Percentiles rank a stretch among this genome's conserved stretches.
Evolutionary conservation across 306 rosid genomes (phyloP).

Genomic region (Pyrus betulifolia): DNA sequence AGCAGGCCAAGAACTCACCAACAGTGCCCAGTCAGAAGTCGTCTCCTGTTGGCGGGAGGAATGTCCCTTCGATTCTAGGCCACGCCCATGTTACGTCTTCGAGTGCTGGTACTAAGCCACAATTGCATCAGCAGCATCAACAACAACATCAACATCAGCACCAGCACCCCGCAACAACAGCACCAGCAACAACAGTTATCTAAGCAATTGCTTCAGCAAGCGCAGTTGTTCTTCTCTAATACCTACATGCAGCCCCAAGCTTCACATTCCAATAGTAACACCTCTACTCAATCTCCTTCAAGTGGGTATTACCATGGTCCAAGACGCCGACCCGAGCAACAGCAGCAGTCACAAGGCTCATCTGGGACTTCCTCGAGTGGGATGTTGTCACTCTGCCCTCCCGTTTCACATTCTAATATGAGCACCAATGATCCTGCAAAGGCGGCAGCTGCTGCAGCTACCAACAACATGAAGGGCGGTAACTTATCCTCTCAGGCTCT

Average conservation of each 20-base stretch:
- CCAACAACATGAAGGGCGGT: slow-evolving; percentile 50
- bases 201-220: slow-evolving; percentile 58
- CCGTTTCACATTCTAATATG: slow-evolving; percentile 23
- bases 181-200: slow-evolving; percentile 28
- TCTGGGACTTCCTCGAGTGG: slow-evolving; percentile 53
- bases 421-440: slow-evolving; percentile 46
- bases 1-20: slow-evolving; percentile 58
- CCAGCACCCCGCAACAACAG: slow-evolving; percentile 23
- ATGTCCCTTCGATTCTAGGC: slow-evolving; percentile 64
- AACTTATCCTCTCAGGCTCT: slow-evolving; percentile 48
- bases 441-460: slow-evolving; percentile 35
- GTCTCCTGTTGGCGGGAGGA: slow-evolving; percentile 79
- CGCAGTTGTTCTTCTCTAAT: slow-evolving; percentile 49
- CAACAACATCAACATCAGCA: slow-evolving; percentile 11
- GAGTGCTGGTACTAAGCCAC: slow-evolving; percentile 40
- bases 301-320: slow-evolving; percentile 40
- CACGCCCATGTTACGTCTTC: slow-evolving; percentile 53
- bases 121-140: slow-evolving; percentile 18
- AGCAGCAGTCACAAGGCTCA: slow-evolving; percentile 49
- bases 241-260: slow-evolving; percentile 47
- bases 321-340: slow-evolving; percentile 61
- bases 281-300: slow-evolving; percentile 36
- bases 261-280: slow-evolving; percentile 46
- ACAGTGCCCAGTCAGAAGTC: slow-evolving; percentile 50
- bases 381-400: slow-evolving; percentile 42